Base-by-base conservation (phyloP, 768 basidiomycete species). In the Auriscalpium orientale region DNA sequence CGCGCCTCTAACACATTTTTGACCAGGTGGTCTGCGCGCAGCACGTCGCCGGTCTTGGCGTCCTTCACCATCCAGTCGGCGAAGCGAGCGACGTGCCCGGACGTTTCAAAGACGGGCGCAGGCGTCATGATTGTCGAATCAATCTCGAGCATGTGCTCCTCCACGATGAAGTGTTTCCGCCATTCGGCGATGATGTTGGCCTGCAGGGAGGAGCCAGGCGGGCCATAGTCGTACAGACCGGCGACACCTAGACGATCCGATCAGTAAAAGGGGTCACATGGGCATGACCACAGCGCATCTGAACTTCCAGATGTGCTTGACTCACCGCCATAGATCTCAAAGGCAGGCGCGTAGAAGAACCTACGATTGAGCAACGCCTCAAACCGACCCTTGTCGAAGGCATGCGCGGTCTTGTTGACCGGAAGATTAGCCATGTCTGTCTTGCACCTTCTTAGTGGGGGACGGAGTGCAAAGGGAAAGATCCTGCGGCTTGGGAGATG, bases 21-120 rank as follows among this genome's bases (percentile, higher is more conserved):
- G 59, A 98, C 93, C 16, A 98, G 81, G 71, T 98, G 97, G 70
- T 98, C 95, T 22, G 95, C 95, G 46, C 95, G 87, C 64, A 97
- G 84, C 49, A 98, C 95, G 65, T 98, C 94, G 46, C 94, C 93
- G n/a, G 89, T 95, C 75, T 91, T 85, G 22, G 76, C 75, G 64
- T 98, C 95, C 75, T 95, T 97, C 66, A 92, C 91, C 95, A 98
- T 98, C 95, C 95, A 99, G 68, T 99, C 97, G 6, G 95, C 91
- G 67, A 98, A 99, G 62, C 95, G 84, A 45, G 94, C 95, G 58
- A 98, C 95, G 73, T 98, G 97, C 33, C 97, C 95, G 36, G 94
- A 98, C 0, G 95, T 85, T 71, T 97, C 95, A 67, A 98, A 95
- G 10, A 98, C 95, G 12, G 93, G 76, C 3, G 90, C 82, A 15